Conservation (phyloP, 352 stramenopile genomes). For the Salisapilia sapeloensis region DNA sequence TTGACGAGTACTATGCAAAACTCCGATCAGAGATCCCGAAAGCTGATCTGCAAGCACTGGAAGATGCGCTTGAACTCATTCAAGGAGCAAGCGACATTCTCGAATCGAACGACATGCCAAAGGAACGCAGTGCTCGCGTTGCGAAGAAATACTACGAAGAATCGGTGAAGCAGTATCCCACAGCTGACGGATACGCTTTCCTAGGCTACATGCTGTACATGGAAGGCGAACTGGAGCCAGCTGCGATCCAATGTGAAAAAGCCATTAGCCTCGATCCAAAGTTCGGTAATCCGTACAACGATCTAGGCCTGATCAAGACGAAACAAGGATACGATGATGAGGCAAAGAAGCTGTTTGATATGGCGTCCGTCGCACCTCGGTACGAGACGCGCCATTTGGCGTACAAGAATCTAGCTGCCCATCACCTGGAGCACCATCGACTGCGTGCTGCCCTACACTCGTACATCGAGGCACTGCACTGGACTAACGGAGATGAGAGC, state of each 20-base stretch:
- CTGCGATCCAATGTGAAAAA: constrained; percentile 28
- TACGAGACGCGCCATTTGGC: constrained; percentile 59
- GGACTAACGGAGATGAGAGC: constrained; percentile 32
- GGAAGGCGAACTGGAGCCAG: constrained; percentile 31
- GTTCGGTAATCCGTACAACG: constrained; percentile 61
- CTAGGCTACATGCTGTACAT: constrained; percentile 53
- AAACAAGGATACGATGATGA: constrained; percentile 38
- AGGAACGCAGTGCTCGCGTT: constrained; percentile 28
- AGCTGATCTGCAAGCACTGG: constrained; percentile 13
- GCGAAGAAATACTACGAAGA: constrained; percentile 50
- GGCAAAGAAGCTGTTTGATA: constrained; percentile 35
- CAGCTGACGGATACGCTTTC: constrained; percentile 45
- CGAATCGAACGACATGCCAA: constrained; percentile 15
- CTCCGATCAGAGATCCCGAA: constrained; percentile 4
- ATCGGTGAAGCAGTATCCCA: constrained; percentile 45
- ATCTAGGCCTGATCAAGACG: constrained; percentile 43
- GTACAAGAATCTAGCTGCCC: constrained; percentile 36
- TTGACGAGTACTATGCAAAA: constrained; percentile 30
- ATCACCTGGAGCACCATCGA: constrained; percentile 44
- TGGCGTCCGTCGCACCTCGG: constrained; percentile 30
- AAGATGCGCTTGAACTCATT: constrained; percentile 35
- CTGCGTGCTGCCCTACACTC: constrained; percentile 46
- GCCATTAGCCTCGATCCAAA: constrained; percentile 47
- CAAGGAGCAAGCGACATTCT: constrained; percentile 26
- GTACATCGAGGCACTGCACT: constrained; percentile 62